Percentiles rank a stretch among this genome's conserved stretches.
These are phyloP conservation scores for Teunomyces stri DNA, from an alignment of 805 yeast genomes.

Conservation along the genomic window DNA sequence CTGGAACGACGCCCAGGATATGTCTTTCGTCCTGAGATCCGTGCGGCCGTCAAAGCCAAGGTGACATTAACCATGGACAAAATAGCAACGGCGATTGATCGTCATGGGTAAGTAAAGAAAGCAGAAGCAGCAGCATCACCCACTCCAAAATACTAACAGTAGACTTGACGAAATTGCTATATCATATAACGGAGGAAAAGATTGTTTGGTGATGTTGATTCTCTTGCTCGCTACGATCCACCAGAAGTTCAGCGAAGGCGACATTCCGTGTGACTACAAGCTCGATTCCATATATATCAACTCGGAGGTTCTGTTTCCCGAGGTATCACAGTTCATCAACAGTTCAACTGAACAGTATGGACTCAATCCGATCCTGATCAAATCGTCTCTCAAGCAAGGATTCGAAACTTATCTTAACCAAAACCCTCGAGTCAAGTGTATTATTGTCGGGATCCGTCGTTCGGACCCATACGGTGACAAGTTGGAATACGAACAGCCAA, in stretches of 20 bases:
- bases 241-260: slow-evolving; percentile 17
- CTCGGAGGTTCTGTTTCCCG: slow-evolving; percentile 68
- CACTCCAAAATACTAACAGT: slow-evolving; percentile 14
- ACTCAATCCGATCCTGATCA: slow-evolving; percentile 46
- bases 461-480: slow-evolving; percentile 80
- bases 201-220: slow-evolving; percentile 85
- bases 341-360: slow-evolving; percentile 53
- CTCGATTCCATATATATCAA: slow-evolving; percentile 71
- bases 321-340: slow-evolving; percentile 64
- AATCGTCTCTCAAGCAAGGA: slow-evolving; percentile 62
- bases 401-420: slow-evolving; percentile 57
- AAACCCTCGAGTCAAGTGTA: slow-evolving; percentile 59
- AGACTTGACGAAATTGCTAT: slow-evolving; percentile 60
- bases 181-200: slow-evolving; percentile 96
- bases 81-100: slow-evolving; percentile 26
- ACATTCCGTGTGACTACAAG: slow-evolving; percentile 28
- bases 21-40: slow-evolving; percentile 17
- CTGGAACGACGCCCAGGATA: slow-evolving; percentile 18
- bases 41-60: slow-evolving; percentile 26
- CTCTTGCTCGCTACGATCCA: slow-evolving; percentile 60
- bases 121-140: no score
- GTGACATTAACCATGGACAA: slow-evolving; percentile 26
- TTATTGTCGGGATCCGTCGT: slow-evolving; percentile 83
- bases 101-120: slow-evolving; percentile 27
- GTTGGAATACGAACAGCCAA: slow-evolving; percentile 60